Evolutionary conservation across 805 yeast species (phyloP).

Genomic region (Sugiyamaella americana): DNA sequence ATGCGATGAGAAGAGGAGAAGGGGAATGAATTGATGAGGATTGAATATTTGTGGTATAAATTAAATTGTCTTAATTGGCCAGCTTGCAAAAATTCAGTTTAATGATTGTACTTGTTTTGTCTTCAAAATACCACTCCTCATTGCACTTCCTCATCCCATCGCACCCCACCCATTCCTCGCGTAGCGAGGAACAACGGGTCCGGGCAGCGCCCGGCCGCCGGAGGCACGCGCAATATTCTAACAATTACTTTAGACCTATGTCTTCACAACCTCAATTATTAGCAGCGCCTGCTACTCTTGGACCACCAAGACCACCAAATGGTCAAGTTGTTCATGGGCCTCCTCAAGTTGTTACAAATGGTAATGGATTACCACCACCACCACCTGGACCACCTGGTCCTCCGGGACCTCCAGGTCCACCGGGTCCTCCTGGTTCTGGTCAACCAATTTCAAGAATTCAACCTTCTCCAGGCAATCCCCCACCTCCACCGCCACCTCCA

Average conservation of each 20-base stretch:
- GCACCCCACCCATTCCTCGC: no score
- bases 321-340: constrained; percentile 11
- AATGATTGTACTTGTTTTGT: no score
- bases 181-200: no score
- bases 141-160: no score
- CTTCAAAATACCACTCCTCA: no score
- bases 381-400: constrained; percentile 2
- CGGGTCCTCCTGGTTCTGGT: constrained; percentile 8
- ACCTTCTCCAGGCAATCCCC: constrained; percentile 10
- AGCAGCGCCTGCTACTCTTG: constrained; percentile 16
- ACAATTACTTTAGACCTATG: constrained; percentile 5
- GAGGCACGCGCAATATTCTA: no score
- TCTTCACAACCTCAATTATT: constrained; percentile 15
- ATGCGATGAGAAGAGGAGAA: no score
- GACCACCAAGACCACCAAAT: constrained; percentile 12
- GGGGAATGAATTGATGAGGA: no score
- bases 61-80: no score
- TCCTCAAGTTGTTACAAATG: constrained; percentile 2
- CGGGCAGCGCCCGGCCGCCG: no score
- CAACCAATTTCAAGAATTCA: constrained; percentile 15
- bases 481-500: constrained; percentile 26
- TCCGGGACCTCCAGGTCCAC: constrained; percentile 1
- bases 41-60: no score
- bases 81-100: no score
- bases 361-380: neutral